Evolutionary conservation across 495 filamentous ascomycete species (phyloP), one percentile per base, ranked within the genome.

Genomic region (Trichoderma orchidacearum): DNA sequence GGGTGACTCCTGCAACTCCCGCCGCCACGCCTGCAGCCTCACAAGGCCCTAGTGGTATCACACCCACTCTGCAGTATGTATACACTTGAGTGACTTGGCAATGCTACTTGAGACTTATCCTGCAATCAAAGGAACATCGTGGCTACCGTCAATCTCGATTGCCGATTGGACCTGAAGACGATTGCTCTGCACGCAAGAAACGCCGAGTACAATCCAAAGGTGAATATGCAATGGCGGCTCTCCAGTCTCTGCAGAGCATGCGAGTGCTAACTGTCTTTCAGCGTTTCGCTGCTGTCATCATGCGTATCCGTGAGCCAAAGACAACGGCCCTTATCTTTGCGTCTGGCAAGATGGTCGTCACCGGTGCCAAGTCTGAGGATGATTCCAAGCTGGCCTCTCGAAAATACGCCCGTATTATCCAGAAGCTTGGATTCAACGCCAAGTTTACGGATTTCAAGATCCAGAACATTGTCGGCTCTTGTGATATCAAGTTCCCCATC

Each of bases 401-500:
- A 72, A 98, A 98, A 75, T 98, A 97, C 72, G 93, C 93, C 23
- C 90, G 93, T 61, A 98, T 98, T 72, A 97, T 98, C 65, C 93
- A 98, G 78, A 98, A 98, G 76, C 89, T 98, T 57, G 93, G 93
- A 54, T 98, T 98, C 82, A 95, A 96, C 61, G 91, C 94, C 58
- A 96, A 96, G 82, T 98, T 98, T 75, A 96, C 90, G 58, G 93
- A 98, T 71, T 98, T 98, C 80, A 97, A 98, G 80, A 97, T 97
- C 71, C 94, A 98, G 77, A 98, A 98, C 74, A 98, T 98, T 53
- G 93, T 98, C 59, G 93, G 93, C 58, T 95, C 90, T 30, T 96
- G 93, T 70, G 93, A 98, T 66, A 96, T 98, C 80, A 96, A 96
- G 75, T 98, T 98, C 77, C 93, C 93, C 41, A 97, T 98, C 63